Conservation (phyloP, 2,329 filamentous ascomycete species). For the Diaporthe eres region DNA sequence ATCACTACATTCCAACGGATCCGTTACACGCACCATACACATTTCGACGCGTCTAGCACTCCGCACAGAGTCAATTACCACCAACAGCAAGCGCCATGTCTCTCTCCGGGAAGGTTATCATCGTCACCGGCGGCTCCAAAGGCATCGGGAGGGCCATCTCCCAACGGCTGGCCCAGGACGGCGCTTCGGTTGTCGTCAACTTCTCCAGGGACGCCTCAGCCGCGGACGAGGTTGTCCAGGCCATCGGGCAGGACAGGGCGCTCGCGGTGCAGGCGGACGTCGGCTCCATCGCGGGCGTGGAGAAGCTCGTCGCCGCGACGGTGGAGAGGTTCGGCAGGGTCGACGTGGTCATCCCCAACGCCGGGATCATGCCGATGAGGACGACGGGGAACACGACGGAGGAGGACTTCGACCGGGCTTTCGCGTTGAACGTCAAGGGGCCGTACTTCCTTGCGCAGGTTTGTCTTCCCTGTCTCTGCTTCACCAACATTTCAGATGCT, state of each 20-base stretch:
- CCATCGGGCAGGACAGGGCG: conserved; percentile 63
- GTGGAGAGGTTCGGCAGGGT: conserved; percentile 67
- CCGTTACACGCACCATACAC: not conserved
- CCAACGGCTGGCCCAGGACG: conserved; percentile 88
- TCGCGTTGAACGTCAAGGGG: conserved; percentile 70
- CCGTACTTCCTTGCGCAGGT: conserved; percentile 66
- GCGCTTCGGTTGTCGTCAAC: conserved; percentile 78
- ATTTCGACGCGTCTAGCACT: not conserved
- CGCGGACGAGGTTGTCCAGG: conserved; percentile 59
- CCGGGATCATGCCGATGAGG: conserved; percentile 65
- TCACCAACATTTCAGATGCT: not conserved
- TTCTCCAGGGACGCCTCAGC: conserved; percentile 65
- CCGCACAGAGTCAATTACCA: no score
- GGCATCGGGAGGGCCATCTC: conserved; percentile 87
- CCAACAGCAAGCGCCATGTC: conserved; percentile 1
- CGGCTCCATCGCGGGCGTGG: conserved; percentile 59
- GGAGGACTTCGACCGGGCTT: conserved; percentile 63
- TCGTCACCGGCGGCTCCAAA: conserved; percentile 86
- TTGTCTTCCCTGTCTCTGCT: not conserved
- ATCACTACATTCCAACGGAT: not conserved
- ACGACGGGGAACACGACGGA: conserved; percentile 64
- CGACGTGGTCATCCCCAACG: conserved; percentile 71
- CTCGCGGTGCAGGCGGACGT: conserved; percentile 71
- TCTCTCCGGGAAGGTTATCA: conserved; percentile 78
- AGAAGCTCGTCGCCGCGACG: conserved; percentile 63